A percentile compares a stretch with the other conserved stretches of the same genome.
Conservation (phyloP, 2,329 filamentous ascomycete species). For the Drechslerella dactyloides region DNA sequence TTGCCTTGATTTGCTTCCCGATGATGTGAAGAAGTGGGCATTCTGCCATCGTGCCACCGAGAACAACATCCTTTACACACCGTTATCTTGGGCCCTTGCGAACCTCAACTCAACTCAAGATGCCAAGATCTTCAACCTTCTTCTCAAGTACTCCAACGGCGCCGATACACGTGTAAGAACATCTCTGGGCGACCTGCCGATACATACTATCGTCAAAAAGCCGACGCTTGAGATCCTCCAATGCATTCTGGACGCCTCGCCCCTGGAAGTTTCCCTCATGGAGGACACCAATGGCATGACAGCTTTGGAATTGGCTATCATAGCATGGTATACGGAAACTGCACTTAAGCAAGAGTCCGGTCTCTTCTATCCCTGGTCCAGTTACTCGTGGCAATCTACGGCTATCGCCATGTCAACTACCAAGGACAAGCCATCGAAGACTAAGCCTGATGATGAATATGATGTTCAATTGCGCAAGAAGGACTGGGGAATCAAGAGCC, state of each 20-base stretch:
- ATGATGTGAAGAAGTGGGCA: constrained; percentile 68
- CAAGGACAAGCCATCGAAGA: background rate
- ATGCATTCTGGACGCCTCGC: constrained; percentile 31
- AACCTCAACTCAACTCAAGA: constrained; percentile 52
- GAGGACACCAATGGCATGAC: constrained; percentile 54
- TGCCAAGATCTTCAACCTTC: constrained; percentile 60
- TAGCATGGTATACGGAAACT: constrained; percentile 9
- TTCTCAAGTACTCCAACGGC: constrained; percentile 66
- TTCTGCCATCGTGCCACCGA: constrained; percentile 62
- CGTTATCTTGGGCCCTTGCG: constrained; percentile 7
- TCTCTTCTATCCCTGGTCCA: background rate
- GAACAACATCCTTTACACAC: constrained; percentile 39
- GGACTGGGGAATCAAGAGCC: constrained; percentile 7
- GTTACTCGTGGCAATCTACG: background rate
- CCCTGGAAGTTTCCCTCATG: constrained; percentile 45
- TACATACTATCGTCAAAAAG: constrained; percentile 56
- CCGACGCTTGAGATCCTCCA: background rate
- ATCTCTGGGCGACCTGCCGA: constrained; percentile 59
- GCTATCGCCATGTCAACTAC: background rate
- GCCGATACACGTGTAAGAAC: constrained; percentile 61
- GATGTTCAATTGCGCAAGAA: background rate
- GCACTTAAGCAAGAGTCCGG: background rate
- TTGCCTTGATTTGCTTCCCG: constrained; percentile 67
- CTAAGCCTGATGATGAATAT: background rate
- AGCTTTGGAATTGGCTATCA: constrained; percentile 49